phyloP scores from a whole-genome alignment of 1,284 basidiomycete genomes.

The Naganishia sp. region DNA sequence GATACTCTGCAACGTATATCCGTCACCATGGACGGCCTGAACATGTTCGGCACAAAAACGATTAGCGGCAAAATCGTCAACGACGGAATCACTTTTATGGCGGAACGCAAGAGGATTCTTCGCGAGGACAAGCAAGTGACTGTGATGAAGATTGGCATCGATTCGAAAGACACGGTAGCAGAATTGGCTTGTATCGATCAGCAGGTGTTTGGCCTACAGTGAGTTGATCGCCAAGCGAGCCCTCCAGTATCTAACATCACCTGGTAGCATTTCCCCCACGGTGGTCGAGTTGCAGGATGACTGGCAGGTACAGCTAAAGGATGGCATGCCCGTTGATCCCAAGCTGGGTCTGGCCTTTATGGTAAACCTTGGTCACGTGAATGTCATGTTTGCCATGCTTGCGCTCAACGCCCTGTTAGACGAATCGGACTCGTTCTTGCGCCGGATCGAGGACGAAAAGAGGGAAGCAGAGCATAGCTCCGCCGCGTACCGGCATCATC shows the following conservation, averaged over 20 bases:
- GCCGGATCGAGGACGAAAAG: slow-evolving; percentile 38
- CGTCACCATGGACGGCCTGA: slow-evolving; percentile 6
- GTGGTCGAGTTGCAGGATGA: slow-evolving; percentile 76
- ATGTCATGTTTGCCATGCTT: slow-evolving; percentile 68
- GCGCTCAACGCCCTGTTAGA: slow-evolving; percentile 48
- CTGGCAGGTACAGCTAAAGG: slow-evolving; percentile 62
- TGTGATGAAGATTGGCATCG: slow-evolving; percentile 30
- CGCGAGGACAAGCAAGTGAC: slow-evolving; percentile 17
- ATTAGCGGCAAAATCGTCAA: slow-evolving; percentile 20
- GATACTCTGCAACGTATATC: slow-evolving; percentile 14
- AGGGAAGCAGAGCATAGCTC: slow-evolving; percentile 28
- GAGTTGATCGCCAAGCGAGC: neutral
- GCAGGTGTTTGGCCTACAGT: slow-evolving; percentile 19
- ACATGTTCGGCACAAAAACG: slow-evolving; percentile 23
- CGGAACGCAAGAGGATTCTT: slow-evolving; percentile 12
- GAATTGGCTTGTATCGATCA: slow-evolving; percentile 8
- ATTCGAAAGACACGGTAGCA: slow-evolving; percentile 15
- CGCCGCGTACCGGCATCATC: slow-evolving; percentile 25
- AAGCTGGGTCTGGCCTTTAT: slow-evolving; percentile 74
- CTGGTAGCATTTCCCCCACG: slow-evolving; percentile 70
- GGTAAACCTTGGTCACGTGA: slow-evolving; percentile 70
- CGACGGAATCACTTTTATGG: slow-evolving; percentile 11
- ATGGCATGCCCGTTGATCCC: slow-evolving; percentile 51
- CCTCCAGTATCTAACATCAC: neutral
- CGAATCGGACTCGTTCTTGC: slow-evolving; percentile 38